phyloP scores from a whole-genome alignment of 2,329 filamentous ascomycete species.

The Botrytis elliptica region DNA sequence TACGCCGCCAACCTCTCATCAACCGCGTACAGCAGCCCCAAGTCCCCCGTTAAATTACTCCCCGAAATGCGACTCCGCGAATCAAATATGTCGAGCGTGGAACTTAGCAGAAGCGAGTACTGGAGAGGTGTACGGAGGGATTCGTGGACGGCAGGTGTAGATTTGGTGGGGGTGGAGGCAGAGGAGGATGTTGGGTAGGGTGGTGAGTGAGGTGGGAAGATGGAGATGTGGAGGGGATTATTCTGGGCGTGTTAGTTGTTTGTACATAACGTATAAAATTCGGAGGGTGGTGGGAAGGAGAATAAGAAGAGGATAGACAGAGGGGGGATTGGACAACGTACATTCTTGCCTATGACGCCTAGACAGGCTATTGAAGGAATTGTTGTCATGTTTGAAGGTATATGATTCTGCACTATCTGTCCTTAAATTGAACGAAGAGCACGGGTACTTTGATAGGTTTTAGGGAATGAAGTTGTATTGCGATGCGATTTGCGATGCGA shows the following conservation, averaged over 20 bases:
- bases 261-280: not conserved
- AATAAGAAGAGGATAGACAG: not conserved
- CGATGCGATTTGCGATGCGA: not conserved
- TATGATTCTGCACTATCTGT: not conserved
- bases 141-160: constrained; percentile 42
- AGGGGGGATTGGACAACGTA: constrained; percentile 45
- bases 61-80: constrained; percentile 52
- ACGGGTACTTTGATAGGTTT: not conserved
- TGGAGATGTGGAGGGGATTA: constrained; percentile 89
- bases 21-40: constrained; percentile 86
- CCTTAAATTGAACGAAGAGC: not conserved
- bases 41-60: constrained; percentile 64
- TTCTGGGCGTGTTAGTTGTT: constrained; percentile 58
- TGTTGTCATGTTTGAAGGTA: constrained; percentile 46
- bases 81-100: constrained; percentile 91
- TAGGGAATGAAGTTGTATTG: not conserved
- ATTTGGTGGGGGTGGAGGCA: constrained; percentile 38
- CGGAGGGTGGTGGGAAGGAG: not conserved
- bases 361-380: constrained; percentile 87
- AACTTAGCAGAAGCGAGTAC: constrained; percentile 87
- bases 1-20: constrained; percentile 93
- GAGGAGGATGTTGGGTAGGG: constrained; percentile 25
- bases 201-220: constrained; percentile 62
- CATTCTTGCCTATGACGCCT: constrained; percentile 89
- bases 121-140: constrained; percentile 74